Percentiles rank a stretch among this genome's conserved stretches.
Evolutionary conservation across 176 grass and related monocot species (phyloP).

Genomic region (Puccinellia tenuiflora): DNA sequence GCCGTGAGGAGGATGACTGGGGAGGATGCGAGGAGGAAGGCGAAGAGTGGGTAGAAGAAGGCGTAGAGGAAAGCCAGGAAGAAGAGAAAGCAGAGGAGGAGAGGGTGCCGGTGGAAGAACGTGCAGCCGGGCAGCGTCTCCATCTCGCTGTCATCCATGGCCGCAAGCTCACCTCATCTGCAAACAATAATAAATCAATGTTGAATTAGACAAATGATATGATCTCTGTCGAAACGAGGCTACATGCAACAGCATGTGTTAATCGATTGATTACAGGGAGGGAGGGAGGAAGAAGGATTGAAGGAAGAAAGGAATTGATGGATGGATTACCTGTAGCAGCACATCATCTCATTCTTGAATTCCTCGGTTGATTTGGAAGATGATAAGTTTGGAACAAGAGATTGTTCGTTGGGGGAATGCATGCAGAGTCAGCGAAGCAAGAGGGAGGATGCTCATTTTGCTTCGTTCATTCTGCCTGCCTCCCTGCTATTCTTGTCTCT

Average conservation of each 20-base stretch:
- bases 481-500: not conserved
- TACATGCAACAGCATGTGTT: not conserved
- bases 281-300: not conserved
- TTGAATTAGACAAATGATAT: not conserved
- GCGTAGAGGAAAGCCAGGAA: not conserved
- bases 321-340: not conserved
- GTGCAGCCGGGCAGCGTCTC: not conserved
- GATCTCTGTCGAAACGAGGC: not conserved
- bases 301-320: not conserved
- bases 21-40: conserved; percentile 18
- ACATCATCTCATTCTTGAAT: not conserved
- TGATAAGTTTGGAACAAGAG: not conserved
- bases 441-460: not conserved
- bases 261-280: not conserved
- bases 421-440: not conserved
- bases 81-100: not conserved
- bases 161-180: not conserved
- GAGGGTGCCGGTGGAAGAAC: not conserved
- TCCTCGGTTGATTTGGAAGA: not conserved
- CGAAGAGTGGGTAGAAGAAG: not conserved
- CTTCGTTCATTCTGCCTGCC: not conserved
- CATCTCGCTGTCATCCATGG: not conserved
- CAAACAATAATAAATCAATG: not conserved
- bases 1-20: conserved; percentile 39
- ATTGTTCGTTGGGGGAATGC: not conserved